A percentile compares a stretch with the other conserved stretches of the same genome.
Evolutionary conservation across 306 rosid species (phyloP).

Genomic region (Medicago truncatula): DNA sequence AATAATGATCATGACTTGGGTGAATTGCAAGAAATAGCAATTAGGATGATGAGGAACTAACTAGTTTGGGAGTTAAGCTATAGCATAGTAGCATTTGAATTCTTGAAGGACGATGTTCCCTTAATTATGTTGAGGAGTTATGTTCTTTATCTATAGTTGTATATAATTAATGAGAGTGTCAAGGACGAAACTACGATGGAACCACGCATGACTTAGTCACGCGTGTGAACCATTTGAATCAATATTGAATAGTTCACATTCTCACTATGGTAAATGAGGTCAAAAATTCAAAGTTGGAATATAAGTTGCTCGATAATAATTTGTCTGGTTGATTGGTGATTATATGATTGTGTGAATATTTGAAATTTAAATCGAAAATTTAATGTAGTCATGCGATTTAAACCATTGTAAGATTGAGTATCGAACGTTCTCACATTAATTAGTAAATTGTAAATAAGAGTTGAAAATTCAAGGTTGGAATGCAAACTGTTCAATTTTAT

Average conservation of each 20-base stretch:
- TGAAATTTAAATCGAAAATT: not conserved
- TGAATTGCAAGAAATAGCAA: conserved; percentile 89
- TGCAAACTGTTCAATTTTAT: not conserved
- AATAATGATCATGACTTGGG: conserved; percentile 60
- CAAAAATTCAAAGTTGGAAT: not conserved
- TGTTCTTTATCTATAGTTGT: conserved; percentile 38
- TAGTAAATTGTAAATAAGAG: not conserved
- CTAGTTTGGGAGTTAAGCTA: not conserved
- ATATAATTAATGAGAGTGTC: conserved; percentile 53
- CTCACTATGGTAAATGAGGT: not conserved
- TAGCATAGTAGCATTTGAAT: conserved; percentile 15
- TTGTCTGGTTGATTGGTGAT: not conserved
- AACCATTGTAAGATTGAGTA: not conserved
- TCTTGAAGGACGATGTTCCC: conserved; percentile 37
- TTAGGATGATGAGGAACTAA: conserved; percentile 91
- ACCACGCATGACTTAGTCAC: not conserved
- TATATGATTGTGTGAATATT: not conserved
- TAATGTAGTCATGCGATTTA: not conserved
- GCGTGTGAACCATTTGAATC: not conserved
- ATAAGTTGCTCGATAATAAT: not conserved
- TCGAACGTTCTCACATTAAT: not conserved
- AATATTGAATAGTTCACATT: not conserved
- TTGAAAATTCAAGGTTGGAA: not conserved
- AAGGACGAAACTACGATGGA: conserved; percentile 27
- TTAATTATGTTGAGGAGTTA: conserved; percentile 31